Conservation (phyloP, 371 early-diverging fungal genomes). For the Actinomortierella wolfii region DNA sequence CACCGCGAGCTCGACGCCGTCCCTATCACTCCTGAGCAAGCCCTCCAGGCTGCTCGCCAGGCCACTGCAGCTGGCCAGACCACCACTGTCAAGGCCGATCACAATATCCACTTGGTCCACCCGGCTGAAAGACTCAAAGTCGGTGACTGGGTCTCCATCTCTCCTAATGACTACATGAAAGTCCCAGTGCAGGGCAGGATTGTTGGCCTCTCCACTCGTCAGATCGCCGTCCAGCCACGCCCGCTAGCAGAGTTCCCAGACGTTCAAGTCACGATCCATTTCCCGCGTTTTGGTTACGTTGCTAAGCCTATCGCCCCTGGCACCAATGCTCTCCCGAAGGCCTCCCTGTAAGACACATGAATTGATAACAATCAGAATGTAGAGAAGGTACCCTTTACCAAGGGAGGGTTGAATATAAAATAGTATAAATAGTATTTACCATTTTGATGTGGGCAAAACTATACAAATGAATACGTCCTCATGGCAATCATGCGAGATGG, state of each 20-base stretch:
- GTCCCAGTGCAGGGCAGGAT: constrained; percentile 50
- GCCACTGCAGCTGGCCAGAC: not conserved
- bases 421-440: no score
- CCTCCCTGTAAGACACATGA: constrained; percentile 20
- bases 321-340: no score
- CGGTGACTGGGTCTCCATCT: constrained; percentile 50
- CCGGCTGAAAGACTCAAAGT: constrained; percentile 24
- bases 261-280: constrained; percentile 41
- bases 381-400: no score
- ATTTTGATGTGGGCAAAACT: no score
- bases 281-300: constrained; percentile 46
- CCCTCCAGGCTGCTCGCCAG: constrained; percentile 43
- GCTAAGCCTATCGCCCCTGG: constrained; percentile 36
- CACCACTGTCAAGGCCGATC: no score
- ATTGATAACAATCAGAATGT: no score
- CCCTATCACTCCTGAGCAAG: constrained; percentile 48
- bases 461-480: no score
- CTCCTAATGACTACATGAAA: constrained; percentile 55
- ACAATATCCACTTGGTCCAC: constrained; percentile 2
- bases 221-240: constrained; percentile 46
- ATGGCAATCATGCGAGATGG: no score
- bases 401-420: no score
- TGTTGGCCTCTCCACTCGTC: constrained; percentile 30
- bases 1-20: constrained; percentile 21
- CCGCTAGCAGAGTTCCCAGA: constrained; percentile 14